Evolutionary conservation across 2,329 filamentous ascomycete genomes (phyloP).

Genomic region (Fusarium falciforme): DNA sequence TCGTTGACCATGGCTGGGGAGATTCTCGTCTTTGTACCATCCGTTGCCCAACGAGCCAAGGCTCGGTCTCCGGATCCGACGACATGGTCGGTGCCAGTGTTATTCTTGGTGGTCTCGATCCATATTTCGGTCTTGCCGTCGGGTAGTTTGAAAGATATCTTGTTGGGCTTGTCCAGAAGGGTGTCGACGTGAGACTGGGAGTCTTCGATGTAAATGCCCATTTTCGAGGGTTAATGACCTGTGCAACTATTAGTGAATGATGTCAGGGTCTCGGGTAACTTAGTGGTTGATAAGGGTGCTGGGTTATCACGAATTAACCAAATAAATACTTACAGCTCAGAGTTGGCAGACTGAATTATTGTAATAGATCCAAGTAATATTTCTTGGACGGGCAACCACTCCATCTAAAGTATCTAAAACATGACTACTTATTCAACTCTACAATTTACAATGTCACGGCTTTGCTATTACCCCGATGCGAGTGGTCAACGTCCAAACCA

Average conservation of each 20-base stretch:
- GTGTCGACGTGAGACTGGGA: background rate
- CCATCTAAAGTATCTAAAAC: background rate
- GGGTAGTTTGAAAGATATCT: constrained; percentile 5
- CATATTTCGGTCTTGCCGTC: constrained; percentile 19
- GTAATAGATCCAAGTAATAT: background rate
- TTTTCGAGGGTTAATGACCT: background rate
- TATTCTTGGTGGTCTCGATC: background rate
- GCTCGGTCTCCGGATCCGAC: constrained; percentile 2
- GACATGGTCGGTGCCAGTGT: background rate
- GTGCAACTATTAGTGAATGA: background rate
- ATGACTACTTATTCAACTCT: background rate
- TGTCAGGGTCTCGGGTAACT: background rate
- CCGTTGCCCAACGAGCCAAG: constrained; percentile 13
- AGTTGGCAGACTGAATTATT: background rate
- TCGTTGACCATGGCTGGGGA: constrained; percentile 28
- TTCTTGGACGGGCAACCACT: background rate
- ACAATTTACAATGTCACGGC: background rate
- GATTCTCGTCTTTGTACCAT: background rate
- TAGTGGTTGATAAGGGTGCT: fast-evolving
- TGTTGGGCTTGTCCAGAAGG: background rate
- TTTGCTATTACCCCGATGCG: background rate
- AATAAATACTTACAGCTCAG: background rate
- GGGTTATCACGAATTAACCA: background rate
- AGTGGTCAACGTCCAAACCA: background rate
- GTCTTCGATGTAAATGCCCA: background rate